A percentile compares a stretch with the other conserved stretches of the same genome.
Evolutionary conservation across 2,329 filamentous ascomycete species (phyloP).

Genomic region (Talaromyces sp.): DNA sequence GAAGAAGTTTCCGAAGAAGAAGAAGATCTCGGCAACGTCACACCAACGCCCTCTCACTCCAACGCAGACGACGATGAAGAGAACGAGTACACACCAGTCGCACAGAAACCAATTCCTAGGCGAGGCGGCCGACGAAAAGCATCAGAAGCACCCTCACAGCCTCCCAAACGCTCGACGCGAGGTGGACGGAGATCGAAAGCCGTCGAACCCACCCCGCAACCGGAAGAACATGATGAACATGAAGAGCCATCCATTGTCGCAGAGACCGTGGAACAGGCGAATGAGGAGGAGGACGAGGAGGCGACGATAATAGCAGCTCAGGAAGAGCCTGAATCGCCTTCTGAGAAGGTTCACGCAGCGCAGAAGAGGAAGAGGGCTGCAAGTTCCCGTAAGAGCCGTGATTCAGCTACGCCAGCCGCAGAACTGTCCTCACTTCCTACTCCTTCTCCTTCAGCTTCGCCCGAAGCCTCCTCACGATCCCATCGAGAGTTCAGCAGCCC

Average conservation of each 20-base stretch:
- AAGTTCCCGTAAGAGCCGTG: conserved; percentile 41
- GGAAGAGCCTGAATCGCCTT: conserved; percentile 54
- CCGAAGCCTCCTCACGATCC: conserved; percentile 51
- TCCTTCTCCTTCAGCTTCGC: conserved; percentile 56
- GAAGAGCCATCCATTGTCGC: conserved; percentile 61
- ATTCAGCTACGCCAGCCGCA: conserved; percentile 42
- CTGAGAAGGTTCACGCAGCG: conserved; percentile 55
- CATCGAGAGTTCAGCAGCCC: conserved; percentile 40
- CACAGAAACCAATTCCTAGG: conserved; percentile 57
- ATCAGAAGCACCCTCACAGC: conserved; percentile 49
- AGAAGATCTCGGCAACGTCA: conserved; percentile 55
- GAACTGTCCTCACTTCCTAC: conserved; percentile 47
- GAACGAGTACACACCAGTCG: conserved; percentile 77
- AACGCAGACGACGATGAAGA: conserved; percentile 59
- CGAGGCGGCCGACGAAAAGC: conserved; percentile 58
- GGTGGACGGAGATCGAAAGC: conserved; percentile 13
- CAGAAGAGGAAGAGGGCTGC: conserved; percentile 67
- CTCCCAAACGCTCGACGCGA: conserved; percentile 15
- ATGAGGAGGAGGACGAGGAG: conserved; percentile 27
- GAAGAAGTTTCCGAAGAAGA: conserved; percentile 80
- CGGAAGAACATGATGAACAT: conserved; percentile 33
- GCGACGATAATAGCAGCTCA: conserved; percentile 36
- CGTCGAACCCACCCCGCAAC: conserved; percentile 11
- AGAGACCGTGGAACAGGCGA: conserved; percentile 33
- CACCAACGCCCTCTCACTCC: conserved; percentile 41